Base-by-base conservation (phyloP, 306 rosid species). In the Potentilla sterilis region DNA sequence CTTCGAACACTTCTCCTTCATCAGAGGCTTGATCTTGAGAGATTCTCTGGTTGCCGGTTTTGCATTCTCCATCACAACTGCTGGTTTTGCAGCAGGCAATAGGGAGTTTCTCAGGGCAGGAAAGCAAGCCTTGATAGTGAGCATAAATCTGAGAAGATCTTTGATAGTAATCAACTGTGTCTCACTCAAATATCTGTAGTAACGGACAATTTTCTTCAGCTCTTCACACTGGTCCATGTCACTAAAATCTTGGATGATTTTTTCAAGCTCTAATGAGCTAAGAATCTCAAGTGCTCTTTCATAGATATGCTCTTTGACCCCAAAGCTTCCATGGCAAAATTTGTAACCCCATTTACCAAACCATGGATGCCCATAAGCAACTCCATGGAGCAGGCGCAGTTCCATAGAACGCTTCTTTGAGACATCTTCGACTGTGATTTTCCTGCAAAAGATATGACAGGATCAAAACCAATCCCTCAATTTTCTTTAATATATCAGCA, bases 281-380 rank as follows among this genome's bases (percentile, higher is more conserved):
- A 94, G 87, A 51, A 64, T 32, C 57, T 86, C 85, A 14, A 91
- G 82, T 48, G 98, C 94, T 69, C 72, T 79, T 19, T 80, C 49
- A 77, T 91, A 94, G 41, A 76, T 83, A 73, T 77, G 66, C 14
- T 82, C 86, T 46, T 82, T 85, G 24, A 90, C 90, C 1, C 97
- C 96, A 47, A 89, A 94, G 80, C 94, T 88, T 75, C 97, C 97
- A 6, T 87, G 92, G 65, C 82, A 81, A 57, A 94, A 91, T 47
- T 72, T 80, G 73, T 94, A 94, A 2, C 91, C 96, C 98, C 98
- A 94, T 70, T 97, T 83, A 22, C 97, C 97, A 38, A 93, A 93
- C 98, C 98, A 93, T 18, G 94, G 86, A 79, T 93, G 96, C 7
- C 89, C 89, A 70, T 93, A 91, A 15, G 98, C 96, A 42, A 93